These are phyloP conservation scores for Coriaria nepalensis DNA, from an alignment of 306 rosid species.

Conservation along the genomic window DNA sequence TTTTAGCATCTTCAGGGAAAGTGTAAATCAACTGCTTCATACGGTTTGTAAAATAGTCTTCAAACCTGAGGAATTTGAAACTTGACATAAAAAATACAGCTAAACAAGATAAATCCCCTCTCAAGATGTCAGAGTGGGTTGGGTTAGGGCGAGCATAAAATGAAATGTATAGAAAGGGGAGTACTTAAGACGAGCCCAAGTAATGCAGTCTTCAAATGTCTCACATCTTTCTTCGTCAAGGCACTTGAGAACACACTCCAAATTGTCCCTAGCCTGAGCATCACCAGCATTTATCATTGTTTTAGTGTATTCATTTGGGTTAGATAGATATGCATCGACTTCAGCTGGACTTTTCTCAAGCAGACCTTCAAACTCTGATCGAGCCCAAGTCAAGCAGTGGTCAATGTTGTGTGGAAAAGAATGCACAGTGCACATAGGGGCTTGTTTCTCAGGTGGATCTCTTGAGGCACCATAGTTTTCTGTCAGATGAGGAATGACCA, in stretches of 20 bases:
- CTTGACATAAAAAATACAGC: conserved; percentile 2
- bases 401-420: conserved; percentile 97
- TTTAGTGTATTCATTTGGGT: conserved; percentile 60
- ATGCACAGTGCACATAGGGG: conserved; percentile 98
- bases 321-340: conserved; percentile 72
- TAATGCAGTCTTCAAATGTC: conserved; percentile 67
- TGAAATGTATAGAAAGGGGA: conserved; percentile 3
- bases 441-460: conserved; percentile 98
- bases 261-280: conserved; percentile 93
- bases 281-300: conserved; percentile 79
- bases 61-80: conserved; percentile 53
- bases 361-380: conserved; percentile 96
- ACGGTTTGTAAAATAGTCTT: conserved; percentile 83
- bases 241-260: conserved; percentile 88
- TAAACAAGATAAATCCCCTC: not conserved
- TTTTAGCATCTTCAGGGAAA: conserved; percentile 89
- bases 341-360: conserved; percentile 95
- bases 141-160: not conserved
- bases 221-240: conserved; percentile 77
- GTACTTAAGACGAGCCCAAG: conserved; percentile 91
- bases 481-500: conserved; percentile 93
- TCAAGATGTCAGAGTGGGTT: not conserved
- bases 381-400: conserved; percentile 99
- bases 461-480: conserved; percentile 99
- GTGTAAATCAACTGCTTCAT: conserved; percentile 86